Evolutionary conservation across 2,329 filamentous ascomycete species (phyloP).

Genomic region (Hypoxylon sp.): DNA sequence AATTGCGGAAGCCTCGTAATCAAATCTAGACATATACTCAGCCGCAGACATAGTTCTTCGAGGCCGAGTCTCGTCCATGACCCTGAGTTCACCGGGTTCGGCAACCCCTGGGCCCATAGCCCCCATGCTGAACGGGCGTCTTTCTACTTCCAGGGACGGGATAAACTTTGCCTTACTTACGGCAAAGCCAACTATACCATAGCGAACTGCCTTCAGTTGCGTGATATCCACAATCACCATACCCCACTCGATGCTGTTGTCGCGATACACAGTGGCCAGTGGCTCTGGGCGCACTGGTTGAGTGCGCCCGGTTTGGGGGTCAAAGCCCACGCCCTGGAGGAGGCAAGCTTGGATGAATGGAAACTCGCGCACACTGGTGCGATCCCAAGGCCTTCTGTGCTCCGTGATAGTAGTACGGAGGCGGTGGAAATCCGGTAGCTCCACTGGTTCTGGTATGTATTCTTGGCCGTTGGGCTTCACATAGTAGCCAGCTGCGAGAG

Average conservation of each 20-base stretch:
- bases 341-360: conserved; percentile 36
- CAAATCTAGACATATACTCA: conserved; percentile 33
- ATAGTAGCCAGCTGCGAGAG: conserved; percentile 28
- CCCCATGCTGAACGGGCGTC: not conserved
- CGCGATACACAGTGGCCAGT: conserved; percentile 37
- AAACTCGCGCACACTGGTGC: conserved; percentile 24
- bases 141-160: conserved; percentile 15
- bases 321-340: conserved; percentile 31
- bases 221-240: conserved; percentile 39
- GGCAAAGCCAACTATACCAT: conserved; percentile 36
- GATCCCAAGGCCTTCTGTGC: conserved; percentile 28
- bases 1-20: conserved; percentile 12
- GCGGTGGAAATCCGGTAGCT: conserved; percentile 5
- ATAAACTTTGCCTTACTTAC: conserved; percentile 27
- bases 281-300: conserved; percentile 28
- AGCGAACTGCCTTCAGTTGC: conserved; percentile 25
- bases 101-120: conserved; percentile 1
- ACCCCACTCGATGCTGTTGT: conserved; percentile 35
- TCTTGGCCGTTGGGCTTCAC: conserved; percentile 7
- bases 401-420: not conserved
- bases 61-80: conserved; percentile 23
- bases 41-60: conserved; percentile 27
- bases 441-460: not conserved
- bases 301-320: conserved; percentile 11
- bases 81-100: conserved; percentile 12